Conservation (phyloP, 305 asterid genomes). For the Fraxinus greggii region DNA sequence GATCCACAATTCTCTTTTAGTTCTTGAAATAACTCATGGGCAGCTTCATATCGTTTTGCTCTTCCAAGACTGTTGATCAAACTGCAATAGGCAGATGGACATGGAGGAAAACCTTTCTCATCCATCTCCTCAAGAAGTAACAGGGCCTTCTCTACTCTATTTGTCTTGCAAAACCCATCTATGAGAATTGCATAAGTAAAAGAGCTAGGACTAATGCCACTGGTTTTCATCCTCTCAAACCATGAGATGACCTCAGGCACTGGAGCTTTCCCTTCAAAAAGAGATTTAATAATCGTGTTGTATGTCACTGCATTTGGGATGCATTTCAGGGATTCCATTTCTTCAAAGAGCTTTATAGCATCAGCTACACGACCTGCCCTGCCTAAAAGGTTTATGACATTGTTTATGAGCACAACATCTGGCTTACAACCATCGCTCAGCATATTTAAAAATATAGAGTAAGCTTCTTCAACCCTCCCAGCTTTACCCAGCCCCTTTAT, state of each 20-base stretch:
- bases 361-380: slow-evolving; percentile 60
- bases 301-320: slow-evolving; percentile 80
- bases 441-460: slow-evolving; percentile 58
- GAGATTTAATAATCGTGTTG: slow-evolving; percentile 71
- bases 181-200: slow-evolving; percentile 82
- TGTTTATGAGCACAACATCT: slow-evolving; percentile 80
- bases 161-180: slow-evolving; percentile 84
- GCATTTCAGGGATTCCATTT: slow-evolving; percentile 73
- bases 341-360: slow-evolving; percentile 68
- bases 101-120: slow-evolving; percentile 89
- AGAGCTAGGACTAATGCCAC: slow-evolving; percentile 65
- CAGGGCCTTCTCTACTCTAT: slow-evolving; percentile 70
- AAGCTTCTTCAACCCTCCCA: slow-evolving; percentile 77
- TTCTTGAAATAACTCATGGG: slow-evolving; percentile 81
- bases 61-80: slow-evolving; percentile 77
- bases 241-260: slow-evolving; percentile 56
- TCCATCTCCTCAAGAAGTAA: slow-evolving; percentile 92
- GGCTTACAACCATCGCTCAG: slow-evolving; percentile 75
- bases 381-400: slow-evolving; percentile 73
- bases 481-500: slow-evolving; percentile 75
- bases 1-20: slow-evolving; percentile 83
- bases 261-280: slow-evolving; percentile 68
- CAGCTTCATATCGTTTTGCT: slow-evolving; percentile 81
- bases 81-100: slow-evolving; percentile 99
- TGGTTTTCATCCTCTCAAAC: slow-evolving; percentile 69